phyloP scores from a whole-genome alignment of 331 rosid species.

The Prunus yedoensis region DNA sequence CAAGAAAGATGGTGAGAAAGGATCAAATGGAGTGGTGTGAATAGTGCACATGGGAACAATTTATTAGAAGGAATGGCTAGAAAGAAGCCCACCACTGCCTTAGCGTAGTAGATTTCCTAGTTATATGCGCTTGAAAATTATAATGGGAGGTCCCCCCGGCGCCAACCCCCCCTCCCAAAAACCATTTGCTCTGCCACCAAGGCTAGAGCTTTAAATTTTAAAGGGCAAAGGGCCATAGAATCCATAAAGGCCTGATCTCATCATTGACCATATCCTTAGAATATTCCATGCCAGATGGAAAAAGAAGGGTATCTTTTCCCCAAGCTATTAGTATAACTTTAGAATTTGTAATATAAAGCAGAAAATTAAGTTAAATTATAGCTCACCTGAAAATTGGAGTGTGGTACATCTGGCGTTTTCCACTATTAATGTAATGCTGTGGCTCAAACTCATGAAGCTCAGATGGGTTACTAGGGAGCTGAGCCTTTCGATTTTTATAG shows the following conservation, averaged over 20 bases:
- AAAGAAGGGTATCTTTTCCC: background rate
- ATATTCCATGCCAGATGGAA: conserved; percentile 7
- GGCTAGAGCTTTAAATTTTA: background rate
- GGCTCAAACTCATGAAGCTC: conserved; percentile 59
- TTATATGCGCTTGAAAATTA: conserved; percentile 6
- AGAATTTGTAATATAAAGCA: background rate
- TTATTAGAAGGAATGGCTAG: conserved; percentile 25
- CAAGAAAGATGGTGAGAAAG: conserved; percentile 15
- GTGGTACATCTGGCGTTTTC: conserved; percentile 66
- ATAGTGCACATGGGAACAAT: conserved; percentile 27
- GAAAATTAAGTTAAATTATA: background rate
- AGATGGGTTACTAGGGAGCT: conserved; percentile 49
- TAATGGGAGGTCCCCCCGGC: conserved; percentile 1
- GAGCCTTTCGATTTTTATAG: conserved; percentile 55
- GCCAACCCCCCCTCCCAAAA: background rate
- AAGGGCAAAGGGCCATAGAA: conserved; percentile 18
- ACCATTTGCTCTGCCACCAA: conserved; percentile 12
- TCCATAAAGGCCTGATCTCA: conserved; percentile 19
- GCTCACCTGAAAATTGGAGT: conserved; percentile 66
- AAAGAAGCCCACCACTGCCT: conserved; percentile 2
- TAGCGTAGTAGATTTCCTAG: conserved; percentile 33
- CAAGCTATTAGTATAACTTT: background rate
- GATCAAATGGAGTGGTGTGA: conserved; percentile 8
- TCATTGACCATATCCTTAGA: conserved; percentile 9
- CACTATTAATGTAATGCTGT: conserved; percentile 44